Percentiles rank a stretch among this genome's conserved stretches.
Conservation (phyloP, 768 basidiomycete species). For the Hysterangium stoloniferum region DNA sequence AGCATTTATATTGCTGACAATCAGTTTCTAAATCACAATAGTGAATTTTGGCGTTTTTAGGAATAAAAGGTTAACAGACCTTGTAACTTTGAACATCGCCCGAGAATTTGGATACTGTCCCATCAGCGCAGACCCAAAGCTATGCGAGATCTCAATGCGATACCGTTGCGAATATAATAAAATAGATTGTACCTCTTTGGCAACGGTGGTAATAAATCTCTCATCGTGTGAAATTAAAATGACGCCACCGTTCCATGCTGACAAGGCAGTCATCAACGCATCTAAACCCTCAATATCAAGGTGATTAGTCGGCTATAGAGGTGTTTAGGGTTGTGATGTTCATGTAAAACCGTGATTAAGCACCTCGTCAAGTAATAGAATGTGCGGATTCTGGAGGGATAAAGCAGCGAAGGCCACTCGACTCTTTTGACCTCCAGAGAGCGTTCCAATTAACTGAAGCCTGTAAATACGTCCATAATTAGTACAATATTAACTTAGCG, state of each 20-base stretch:
- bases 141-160: conserved; percentile 24
- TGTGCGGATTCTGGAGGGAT: conserved; percentile 83
- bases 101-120: conserved; percentile 71
- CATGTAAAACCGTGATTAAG: conserved; percentile 2
- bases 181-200: conserved; percentile 54
- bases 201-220: conserved; percentile 85
- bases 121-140: conserved; percentile 92
- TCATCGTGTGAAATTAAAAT: conserved; percentile 96
- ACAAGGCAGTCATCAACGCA: conserved; percentile 79
- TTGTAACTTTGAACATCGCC: conserved; percentile 92
- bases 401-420: conserved; percentile 88
- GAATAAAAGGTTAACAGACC: conserved; percentile 36
- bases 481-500: background rate
- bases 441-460: conserved; percentile 82
- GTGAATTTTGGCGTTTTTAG: too few relatives aligned
- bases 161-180: background rate
- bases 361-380: conserved; percentile 91
- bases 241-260: conserved; percentile 82
- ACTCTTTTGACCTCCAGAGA: conserved; percentile 94
- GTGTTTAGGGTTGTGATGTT: background rate
- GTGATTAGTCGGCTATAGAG: conserved; percentile 78
- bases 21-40: conserved; percentile 49
- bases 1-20: conserved; percentile 63
- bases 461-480: conserved; percentile 25
- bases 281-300: conserved; percentile 97